Evolutionary conservation across 1,284 basidiomycete genomes (phyloP).

Genomic region (Cystobasidiaceae sp.): DNA sequence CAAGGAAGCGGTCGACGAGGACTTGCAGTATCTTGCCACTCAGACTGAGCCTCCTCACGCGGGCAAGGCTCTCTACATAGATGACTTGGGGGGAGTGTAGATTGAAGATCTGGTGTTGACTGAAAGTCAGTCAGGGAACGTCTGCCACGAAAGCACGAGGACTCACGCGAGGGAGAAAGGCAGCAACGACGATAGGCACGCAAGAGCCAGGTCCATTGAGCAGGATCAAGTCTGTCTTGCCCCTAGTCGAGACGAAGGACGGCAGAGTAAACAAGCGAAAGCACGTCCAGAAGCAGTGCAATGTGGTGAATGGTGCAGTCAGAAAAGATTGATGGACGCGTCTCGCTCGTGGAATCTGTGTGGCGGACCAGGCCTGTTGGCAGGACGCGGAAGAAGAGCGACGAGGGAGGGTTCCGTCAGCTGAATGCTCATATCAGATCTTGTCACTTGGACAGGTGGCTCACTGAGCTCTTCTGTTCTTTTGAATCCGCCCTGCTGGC

Average conservation of each 20-base stretch:
- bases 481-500: background rate
- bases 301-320: slow-evolving; percentile 62
- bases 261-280: slow-evolving; percentile 49
- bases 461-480: slow-evolving; percentile 10
- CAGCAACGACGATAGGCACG: slow-evolving; percentile 67
- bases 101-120: slow-evolving; percentile 61
- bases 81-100: slow-evolving; percentile 67
- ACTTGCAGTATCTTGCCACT: slow-evolving; percentile 74
- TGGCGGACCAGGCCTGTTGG: slow-evolving; percentile 33
- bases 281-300: slow-evolving; percentile 55
- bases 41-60: slow-evolving; percentile 73
- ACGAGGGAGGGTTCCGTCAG: background rate
- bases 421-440: background rate
- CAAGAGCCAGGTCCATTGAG: slow-evolving; percentile 96
- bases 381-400: background rate
- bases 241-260: slow-evolving; percentile 46
- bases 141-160: slow-evolving; percentile 8
- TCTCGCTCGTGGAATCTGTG: slow-evolving; percentile 42
- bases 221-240: slow-evolving; percentile 65
- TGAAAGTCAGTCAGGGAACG: background rate
- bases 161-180: slow-evolving; percentile 69
- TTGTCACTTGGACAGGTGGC: background rate
- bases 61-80: slow-evolving; percentile 92
- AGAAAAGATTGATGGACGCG: slow-evolving; percentile 68
- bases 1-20: slow-evolving; percentile 69